Conservation (phyloP, 345 rosid species). For the Heritiera littoralis region DNA sequence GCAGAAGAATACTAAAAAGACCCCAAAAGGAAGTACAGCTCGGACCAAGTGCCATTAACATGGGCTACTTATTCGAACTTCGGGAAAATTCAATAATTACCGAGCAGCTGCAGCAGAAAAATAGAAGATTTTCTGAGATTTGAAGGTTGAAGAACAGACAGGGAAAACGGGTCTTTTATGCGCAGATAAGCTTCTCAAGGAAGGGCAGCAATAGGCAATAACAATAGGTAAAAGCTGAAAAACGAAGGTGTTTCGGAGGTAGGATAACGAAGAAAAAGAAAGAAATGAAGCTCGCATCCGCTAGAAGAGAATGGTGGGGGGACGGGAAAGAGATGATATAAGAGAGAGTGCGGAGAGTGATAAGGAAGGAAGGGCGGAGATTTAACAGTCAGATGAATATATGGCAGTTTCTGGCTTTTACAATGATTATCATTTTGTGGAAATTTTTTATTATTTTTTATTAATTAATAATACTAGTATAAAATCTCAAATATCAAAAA, state of each 20-base stretch:
- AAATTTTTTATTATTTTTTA: not conserved
- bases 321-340: conserved; percentile 20
- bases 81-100: conserved; percentile 19
- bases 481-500: not conserved
- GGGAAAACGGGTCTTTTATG: conserved; percentile 23
- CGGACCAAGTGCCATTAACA: conserved; percentile 4
- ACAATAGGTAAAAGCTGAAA: not conserved
- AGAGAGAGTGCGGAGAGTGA: conserved; percentile 48
- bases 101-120: conserved; percentile 28
- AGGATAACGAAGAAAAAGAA: conserved; percentile 26
- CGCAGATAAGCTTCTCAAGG: not conserved
- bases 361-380: conserved; percentile 99
- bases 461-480: not conserved
- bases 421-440: conserved; percentile 3
- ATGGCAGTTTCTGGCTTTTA: conserved; percentile 2
- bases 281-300: conserved; percentile 24
- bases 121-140: not conserved
- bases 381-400: conserved; percentile 66
- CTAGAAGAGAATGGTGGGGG: conserved; percentile 27
- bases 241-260: conserved; percentile 9
- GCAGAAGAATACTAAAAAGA: not conserved
- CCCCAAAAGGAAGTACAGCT: not conserved
- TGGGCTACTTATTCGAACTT: not conserved
- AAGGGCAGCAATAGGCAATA: not conserved
- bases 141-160: not conserved